Conservation (phyloP, 306 rosid species). For the Cucurbita pepo region DNA sequence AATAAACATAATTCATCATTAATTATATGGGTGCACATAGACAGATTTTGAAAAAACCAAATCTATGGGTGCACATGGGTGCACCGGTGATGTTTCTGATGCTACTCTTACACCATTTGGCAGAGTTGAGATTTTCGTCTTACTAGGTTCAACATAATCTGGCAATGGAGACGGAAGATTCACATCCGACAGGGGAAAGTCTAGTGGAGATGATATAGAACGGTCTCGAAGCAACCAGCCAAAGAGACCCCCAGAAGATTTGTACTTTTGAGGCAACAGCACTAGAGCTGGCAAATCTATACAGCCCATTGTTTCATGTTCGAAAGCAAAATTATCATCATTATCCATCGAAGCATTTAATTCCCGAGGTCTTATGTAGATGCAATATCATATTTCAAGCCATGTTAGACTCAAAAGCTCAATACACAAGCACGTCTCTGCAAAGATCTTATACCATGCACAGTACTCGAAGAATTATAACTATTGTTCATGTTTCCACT, state of each 20-base stretch:
- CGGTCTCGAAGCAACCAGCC: constrained; percentile 62
- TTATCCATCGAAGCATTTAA: background rate
- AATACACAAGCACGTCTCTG: background rate
- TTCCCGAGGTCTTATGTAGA: background rate
- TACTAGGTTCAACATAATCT: constrained; percentile 49
- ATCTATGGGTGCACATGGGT: too few relatives aligned
- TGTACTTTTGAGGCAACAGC: constrained; percentile 24
- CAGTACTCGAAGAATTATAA: background rate
- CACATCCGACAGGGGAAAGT: constrained; percentile 56
- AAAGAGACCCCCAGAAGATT: constrained; percentile 58
- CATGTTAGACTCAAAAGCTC: background rate
- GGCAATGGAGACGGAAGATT: constrained; percentile 61
- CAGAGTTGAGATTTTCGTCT: constrained; percentile 56
- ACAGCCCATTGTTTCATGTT: constrained; percentile 19
- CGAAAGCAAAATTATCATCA: background rate
- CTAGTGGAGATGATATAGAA: constrained; percentile 47
- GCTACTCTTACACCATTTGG: constrained; percentile 76
- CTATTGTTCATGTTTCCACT: background rate
- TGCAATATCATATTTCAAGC: too few relatives aligned
- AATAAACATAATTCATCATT: too few relatives aligned
- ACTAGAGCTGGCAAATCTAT: constrained; percentile 63
- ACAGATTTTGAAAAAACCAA: too few relatives aligned
- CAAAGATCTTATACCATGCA: background rate
- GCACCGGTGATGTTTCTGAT: constrained; percentile 53
- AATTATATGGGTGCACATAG: too few relatives aligned